Base-by-base conservation (phyloP, 345 rosid species). In the Luvunga scandens region DNA sequence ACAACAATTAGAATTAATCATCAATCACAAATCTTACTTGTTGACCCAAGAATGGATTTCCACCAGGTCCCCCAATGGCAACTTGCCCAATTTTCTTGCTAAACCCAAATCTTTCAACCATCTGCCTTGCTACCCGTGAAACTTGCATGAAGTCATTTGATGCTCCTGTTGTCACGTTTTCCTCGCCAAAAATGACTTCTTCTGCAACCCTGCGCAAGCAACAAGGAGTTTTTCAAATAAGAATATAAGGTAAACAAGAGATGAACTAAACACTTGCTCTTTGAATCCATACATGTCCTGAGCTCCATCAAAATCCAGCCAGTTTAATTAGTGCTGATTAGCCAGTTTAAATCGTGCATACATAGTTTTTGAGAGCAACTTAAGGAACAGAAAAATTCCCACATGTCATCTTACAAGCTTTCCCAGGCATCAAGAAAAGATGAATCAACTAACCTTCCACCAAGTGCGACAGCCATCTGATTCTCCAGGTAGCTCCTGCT, bases 101-200 rank as follows among this genome's bases (percentile, higher is more conserved):
- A 89, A 96, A 92, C 9, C 98, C 98, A 61, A 92, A 94, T 79
- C 99, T 91, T 88, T 96, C 98, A 16, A 96, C 93, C 99, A 96
- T 96, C 85, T 96, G 99, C 78, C 99, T 90, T n/a, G 99, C 99
- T 71, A 96, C 99, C 38, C 98, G 87, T 24, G 98, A 96, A 50
- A 96, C 99, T 90, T 94, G 97, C 98, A 96, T 94, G 88, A 96
- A 94, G 85, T 96, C 98, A 42, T 89, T 96, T 2, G 99, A 96
- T 83, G 99, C 99, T 78, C 99, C 99, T 0, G 99, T 96, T 21
- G 98, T 96, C 80, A 96, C 99, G 83, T 96, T 96, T 50, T 96
- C 97, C 33, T 67, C 53, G 6, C 99, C 99, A 63, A 92, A 96
- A 31, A 96, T 96, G 24, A 96, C 97, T 76, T 96, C 99, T 86